Evolutionary conservation across 2,329 filamentous ascomycete species (phyloP).

Genomic region (Alternaria rosae): DNA sequence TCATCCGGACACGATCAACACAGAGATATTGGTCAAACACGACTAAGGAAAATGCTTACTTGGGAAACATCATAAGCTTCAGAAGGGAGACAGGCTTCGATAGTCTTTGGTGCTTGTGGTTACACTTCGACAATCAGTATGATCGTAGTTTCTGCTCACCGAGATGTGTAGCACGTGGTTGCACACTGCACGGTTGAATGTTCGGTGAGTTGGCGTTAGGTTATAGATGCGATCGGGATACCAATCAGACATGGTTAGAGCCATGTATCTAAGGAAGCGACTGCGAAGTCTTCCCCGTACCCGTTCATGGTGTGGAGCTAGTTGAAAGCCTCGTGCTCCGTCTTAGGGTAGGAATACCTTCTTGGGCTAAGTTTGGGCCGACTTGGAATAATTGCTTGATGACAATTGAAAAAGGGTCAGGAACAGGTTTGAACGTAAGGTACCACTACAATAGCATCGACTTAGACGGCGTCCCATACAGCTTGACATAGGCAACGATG

Average conservation of each 20-base stretch:
- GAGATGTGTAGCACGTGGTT: neutral
- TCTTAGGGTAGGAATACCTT: conserved; percentile 18
- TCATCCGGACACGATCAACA: neutral
- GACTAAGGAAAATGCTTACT: neutral
- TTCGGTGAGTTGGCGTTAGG: conserved; percentile 9
- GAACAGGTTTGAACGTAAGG: neutral
- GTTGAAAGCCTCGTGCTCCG: neutral
- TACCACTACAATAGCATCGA: conserved; percentile 8
- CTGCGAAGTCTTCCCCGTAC: conserved; percentile 1
- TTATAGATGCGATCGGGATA: conserved; percentile 1
- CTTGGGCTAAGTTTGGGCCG: conserved; percentile 21
- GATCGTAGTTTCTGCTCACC: neutral
- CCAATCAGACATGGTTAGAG: conserved; percentile 8
- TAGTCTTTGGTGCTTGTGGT: neutral
- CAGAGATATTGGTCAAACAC: neutral
- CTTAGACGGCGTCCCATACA: conserved; percentile 4
- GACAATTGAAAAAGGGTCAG: conserved; percentile 1
- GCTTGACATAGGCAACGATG: neutral
- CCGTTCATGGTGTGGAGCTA: neutral
- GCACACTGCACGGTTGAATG: conserved; percentile 5
- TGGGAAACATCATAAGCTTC: neutral
- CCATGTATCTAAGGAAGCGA: neutral
- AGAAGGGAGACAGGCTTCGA: neutral
- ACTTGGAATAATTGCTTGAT: conserved; percentile 16
- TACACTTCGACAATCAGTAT: neutral